Evolutionary conservation across 345 rosid species (phyloP), one percentile per base, ranked within the genome.

Genomic region (Syzygium grande): DNA sequence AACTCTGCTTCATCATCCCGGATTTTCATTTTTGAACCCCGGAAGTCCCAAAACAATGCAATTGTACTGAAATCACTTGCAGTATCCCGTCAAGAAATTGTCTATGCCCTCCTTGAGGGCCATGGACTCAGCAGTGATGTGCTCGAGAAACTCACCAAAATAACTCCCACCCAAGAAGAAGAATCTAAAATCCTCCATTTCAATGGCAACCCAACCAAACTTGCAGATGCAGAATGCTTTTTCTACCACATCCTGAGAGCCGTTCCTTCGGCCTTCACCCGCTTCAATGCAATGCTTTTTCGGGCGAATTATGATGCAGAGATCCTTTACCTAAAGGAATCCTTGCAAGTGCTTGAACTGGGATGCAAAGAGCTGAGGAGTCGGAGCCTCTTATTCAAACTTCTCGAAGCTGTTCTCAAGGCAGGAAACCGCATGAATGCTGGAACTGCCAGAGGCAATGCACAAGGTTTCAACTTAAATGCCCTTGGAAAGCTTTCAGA

Each of bases 361-460:
- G 97, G 94, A 3, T 94, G 98, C 83, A 86, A 90, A 80, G 99
- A 95, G 92, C 92, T 97, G 10, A 90, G 96, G 86, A 93, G 90
- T 77, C 91, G 92, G 22, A 98, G 98, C 43, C 91, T 95, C 73
- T 93, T 97, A 92, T 90, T 95, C 7, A 96, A 97, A 87, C 96
- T 96, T 53, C 93, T 97, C 1, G 97, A 96, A 91, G 99, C 98
- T 22, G 93, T 97, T 84, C 91, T 97, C 79, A 97, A 97, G 91
- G 97, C 98, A 9, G 98, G 99, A 46, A 97, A 95, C 89, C 91
- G 90, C 87, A 94, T 96, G 96, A 97, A 97, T 85, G 97, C 97
- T 1, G 99, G 99, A 90, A 95, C 99, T 8, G 87, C 96, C 23
- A 92, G 98, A 90, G 99, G 99, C 61, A 93, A 97, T 52, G 99